These are phyloP conservation scores for Neonectria neomacrospora DNA, from an alignment of 2,329 filamentous ascomycete species.

Conservation along the genomic window DNA sequence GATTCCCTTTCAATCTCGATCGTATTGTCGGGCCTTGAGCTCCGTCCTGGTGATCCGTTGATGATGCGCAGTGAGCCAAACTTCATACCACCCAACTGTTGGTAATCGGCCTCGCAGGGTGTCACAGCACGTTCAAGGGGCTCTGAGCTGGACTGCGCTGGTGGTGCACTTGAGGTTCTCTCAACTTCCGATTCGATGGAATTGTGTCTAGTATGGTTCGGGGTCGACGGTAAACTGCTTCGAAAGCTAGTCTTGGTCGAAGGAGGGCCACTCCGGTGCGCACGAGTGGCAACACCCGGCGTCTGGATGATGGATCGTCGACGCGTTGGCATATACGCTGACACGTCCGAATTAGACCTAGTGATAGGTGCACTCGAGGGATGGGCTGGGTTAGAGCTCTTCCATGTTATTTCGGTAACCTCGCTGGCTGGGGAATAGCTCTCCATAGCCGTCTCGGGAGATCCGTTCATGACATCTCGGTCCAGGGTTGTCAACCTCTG, in stretches of 20 bases:
- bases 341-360: constrained; percentile 58
- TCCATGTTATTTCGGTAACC: constrained; percentile 38
- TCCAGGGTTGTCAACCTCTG: constrained; percentile 30
- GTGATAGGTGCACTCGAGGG: constrained; percentile 33
- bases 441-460: constrained; percentile 26
- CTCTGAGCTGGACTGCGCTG: constrained; percentile 30
- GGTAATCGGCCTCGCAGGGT: constrained; percentile 66
- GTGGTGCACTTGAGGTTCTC: constrained; percentile 51
- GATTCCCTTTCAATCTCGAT: constrained; percentile 20
- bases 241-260: constrained; percentile 49
- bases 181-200: constrained; percentile 53
- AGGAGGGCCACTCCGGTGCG: constrained; percentile 39
- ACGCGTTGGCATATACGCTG: constrained; percentile 59
- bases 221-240: constrained; percentile 53
- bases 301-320: constrained; percentile 61
- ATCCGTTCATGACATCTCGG: constrained; percentile 30
- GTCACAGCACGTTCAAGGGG: constrained; percentile 46
- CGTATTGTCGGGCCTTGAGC: constrained; percentile 47
- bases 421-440: constrained; percentile 30
- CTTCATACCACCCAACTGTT: constrained; percentile 70
- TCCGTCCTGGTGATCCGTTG: constrained; percentile 66
- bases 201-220: constrained; percentile 51
- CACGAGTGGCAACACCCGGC: constrained; percentile 62
- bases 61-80: constrained; percentile 71
- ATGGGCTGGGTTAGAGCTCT: constrained; percentile 31